Evolutionary conservation across 1,284 basidiomycete genomes (phyloP).

Genomic region (Erythrobasidium hasegawianum): DNA sequence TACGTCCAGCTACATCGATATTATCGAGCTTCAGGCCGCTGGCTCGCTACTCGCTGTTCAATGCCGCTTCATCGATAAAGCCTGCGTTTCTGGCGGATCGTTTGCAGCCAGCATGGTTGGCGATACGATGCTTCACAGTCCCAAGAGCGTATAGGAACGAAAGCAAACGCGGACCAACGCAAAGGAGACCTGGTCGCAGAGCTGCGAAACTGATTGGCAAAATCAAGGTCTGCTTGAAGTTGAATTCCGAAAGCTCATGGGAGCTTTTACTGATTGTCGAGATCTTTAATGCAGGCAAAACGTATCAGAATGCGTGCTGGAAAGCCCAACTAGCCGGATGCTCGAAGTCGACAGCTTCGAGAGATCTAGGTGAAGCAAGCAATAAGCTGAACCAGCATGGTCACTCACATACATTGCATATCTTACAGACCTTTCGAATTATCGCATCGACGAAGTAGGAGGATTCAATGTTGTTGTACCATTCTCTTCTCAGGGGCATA

Average conservation of each 20-base stretch:
- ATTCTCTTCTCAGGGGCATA: too few relatives aligned
- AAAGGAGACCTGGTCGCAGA: constrained; percentile 19
- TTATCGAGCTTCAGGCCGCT: background rate
- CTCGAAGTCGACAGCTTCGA: too few relatives aligned
- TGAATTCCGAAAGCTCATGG: too few relatives aligned
- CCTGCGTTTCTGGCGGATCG: background rate
- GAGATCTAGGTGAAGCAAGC: too few relatives aligned
- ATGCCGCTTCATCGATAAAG: background rate
- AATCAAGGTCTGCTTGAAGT: constrained; percentile 17
- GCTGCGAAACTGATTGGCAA: constrained; percentile 27
- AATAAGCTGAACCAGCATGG: too few relatives aligned
- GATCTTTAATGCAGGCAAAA: background rate
- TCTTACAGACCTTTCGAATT: too few relatives aligned
- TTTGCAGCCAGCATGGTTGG: background rate
- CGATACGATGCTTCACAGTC: constrained; percentile 19
- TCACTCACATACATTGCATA: too few relatives aligned
- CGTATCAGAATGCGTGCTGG: background rate
- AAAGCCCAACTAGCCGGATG: background rate
- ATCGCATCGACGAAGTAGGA: too few relatives aligned
- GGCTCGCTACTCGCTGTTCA: background rate
- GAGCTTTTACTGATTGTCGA: background rate
- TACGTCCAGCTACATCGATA: background rate
- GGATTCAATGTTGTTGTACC: too few relatives aligned
- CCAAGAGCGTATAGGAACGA: constrained; percentile 22
- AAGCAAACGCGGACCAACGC: constrained; percentile 19